These are phyloP conservation scores for Fusarium bulbicola DNA, from an alignment of 2,329 filamentous ascomycete species.

Conservation along the genomic window DNA sequence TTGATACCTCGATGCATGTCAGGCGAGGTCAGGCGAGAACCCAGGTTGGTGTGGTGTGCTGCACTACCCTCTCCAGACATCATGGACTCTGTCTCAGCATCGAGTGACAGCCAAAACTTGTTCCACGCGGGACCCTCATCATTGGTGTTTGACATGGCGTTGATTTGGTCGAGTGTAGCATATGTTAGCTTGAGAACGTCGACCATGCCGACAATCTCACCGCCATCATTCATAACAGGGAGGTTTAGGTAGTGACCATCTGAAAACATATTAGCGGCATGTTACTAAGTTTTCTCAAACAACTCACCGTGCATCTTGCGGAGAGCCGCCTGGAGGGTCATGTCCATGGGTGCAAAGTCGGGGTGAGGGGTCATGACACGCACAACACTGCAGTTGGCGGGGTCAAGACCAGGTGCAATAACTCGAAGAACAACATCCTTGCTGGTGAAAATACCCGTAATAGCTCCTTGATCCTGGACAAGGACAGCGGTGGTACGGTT, in stretches of 20 bases:
- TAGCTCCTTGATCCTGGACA: slow-evolving; percentile 95
- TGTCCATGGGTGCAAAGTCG: slow-evolving; percentile 97
- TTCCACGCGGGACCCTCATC: slow-evolving; percentile 99
- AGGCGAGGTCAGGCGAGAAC: slow-evolving; percentile 81
- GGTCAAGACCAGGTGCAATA: slow-evolving; percentile 95
- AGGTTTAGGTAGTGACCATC: slow-evolving; percentile 98
- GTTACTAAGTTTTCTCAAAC: not conserved
- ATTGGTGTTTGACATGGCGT: slow-evolving; percentile 82
- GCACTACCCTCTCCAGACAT: slow-evolving; percentile 90
- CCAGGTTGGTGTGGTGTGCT: slow-evolving; percentile 71
- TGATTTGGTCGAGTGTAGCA: slow-evolving; percentile 96
- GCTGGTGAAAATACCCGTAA: slow-evolving; percentile 99
- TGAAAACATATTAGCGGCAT: slow-evolving; percentile 49
- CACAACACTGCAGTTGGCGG: slow-evolving; percentile 94
- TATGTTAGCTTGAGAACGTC: slow-evolving; percentile 98
- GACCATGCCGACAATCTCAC: slow-evolving; percentile 99
- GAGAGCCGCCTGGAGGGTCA: slow-evolving; percentile 97
- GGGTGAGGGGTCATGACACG: slow-evolving; percentile 99
- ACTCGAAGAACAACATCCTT: slow-evolving; percentile 98
- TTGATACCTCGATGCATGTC: slow-evolving; percentile 74
- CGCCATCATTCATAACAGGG: slow-evolving; percentile 96
- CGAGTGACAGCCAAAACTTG: slow-evolving; percentile 98
- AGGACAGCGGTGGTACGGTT: slow-evolving; percentile 97
- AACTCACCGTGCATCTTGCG: slow-evolving; percentile 97
- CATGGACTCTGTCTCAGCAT: slow-evolving; percentile 95